phyloP scores from a whole-genome alignment of 768 basidiomycete genomes.

The Lactifluus rugatus region DNA sequence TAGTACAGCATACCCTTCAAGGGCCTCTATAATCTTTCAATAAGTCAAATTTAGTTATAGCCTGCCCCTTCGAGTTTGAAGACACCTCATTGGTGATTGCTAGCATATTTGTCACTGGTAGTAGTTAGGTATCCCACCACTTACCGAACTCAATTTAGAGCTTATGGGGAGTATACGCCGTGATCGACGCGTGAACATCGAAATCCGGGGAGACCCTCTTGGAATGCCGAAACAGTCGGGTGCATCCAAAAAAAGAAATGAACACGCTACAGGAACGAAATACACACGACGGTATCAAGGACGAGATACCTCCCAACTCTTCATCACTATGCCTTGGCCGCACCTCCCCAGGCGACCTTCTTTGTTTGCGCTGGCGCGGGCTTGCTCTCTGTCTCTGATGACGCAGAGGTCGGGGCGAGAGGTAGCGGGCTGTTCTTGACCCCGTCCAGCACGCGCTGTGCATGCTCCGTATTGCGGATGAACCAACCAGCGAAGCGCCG shows the following conservation, averaged over 20 bases:
- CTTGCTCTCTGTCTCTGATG: slow-evolving; percentile 9
- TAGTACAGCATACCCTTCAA: too few relatives aligned
- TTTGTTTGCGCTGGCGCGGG: slow-evolving; percentile 8
- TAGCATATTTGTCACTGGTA: too few relatives aligned
- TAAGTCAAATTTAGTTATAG: too few relatives aligned
- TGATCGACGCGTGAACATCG: not conserved
- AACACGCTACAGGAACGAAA: not conserved
- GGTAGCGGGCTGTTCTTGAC: slow-evolving; percentile 53
- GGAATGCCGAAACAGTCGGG: not conserved
- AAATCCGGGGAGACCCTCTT: not conserved
- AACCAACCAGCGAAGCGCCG: slow-evolving; percentile 95
- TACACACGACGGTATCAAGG: not conserved
- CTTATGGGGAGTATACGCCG: too few relatives aligned
- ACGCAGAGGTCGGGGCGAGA: slow-evolving; percentile 3
- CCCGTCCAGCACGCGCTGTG: slow-evolving; percentile 78
- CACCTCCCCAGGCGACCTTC: slow-evolving; percentile 17
- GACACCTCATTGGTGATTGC: too few relatives aligned
- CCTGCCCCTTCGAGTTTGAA: too few relatives aligned
- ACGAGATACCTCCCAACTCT: not conserved
- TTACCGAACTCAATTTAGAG: not conserved
- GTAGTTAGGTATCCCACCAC: too few relatives aligned
- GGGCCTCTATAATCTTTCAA: too few relatives aligned
- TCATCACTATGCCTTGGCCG: slow-evolving; percentile 1
- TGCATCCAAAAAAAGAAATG: not conserved
- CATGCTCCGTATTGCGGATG: slow-evolving; percentile 90